Conservation (phyloP, 139 green algal species). For the Picochlorum sp. region DNA sequence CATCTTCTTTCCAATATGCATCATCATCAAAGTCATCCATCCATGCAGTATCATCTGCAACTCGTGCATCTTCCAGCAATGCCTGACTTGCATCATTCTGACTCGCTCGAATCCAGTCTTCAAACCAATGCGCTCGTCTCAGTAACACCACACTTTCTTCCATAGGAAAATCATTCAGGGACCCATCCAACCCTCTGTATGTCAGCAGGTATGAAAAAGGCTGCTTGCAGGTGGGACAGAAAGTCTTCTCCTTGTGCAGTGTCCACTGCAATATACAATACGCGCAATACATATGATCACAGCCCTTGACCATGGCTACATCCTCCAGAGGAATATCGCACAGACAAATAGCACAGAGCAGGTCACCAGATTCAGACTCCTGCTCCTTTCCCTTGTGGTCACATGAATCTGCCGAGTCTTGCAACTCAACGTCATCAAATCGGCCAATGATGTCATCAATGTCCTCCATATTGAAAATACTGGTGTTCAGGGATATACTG, state of each 20-base stretch:
- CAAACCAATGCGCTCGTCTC: slow-evolving; percentile 69
- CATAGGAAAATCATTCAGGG: slow-evolving; percentile 52
- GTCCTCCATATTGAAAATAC: neutral
- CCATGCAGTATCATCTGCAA: slow-evolving; percentile 28
- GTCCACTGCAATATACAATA: slow-evolving; percentile 78
- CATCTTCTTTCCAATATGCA: slow-evolving; percentile 53
- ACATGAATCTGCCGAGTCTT: neutral
- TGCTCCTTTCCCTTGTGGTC: neutral
- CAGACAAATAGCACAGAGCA: slow-evolving; percentile 74
- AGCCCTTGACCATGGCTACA: slow-evolving; percentile 63
- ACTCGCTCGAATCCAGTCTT: slow-evolving; percentile 23
- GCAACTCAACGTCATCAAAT: slow-evolving; percentile 26
- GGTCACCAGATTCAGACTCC: slow-evolving; percentile 31
- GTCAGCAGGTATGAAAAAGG: slow-evolving; percentile 48
- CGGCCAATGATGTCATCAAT: slow-evolving; percentile 16
- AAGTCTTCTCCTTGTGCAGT: slow-evolving; percentile 42
- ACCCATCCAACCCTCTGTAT: slow-evolving; percentile 63
- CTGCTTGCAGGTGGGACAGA: slow-evolving; percentile 69
- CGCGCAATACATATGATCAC: slow-evolving; percentile 77
- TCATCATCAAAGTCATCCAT: slow-evolving; percentile 30
- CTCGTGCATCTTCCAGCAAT: slow-evolving; percentile 11
- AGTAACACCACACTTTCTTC: slow-evolving; percentile 75
- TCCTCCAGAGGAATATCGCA: slow-evolving; percentile 47
- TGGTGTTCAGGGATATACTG: too few relatives aligned
- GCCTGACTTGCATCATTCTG: neutral